These are phyloP conservation scores for Gyromitra esculenta DNA, from an alignment of 2,329 filamentous ascomycete genomes.

Conservation along the genomic window DNA sequence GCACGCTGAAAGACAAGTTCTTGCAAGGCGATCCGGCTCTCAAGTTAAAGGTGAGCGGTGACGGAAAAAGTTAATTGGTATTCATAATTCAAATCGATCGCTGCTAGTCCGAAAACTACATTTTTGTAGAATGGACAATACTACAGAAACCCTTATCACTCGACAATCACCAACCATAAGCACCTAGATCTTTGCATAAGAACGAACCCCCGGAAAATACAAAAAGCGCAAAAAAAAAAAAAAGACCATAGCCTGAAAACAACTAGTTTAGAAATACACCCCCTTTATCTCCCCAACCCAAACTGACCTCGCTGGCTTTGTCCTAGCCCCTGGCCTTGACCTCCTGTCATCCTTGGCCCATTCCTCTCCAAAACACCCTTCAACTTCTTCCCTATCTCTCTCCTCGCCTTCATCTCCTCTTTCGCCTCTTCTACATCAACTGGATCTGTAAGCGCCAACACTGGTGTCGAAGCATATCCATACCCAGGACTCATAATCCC, in stretches of 20 bases:
- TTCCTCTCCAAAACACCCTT: slow-evolving; percentile 57
- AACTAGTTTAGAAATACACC: slow-evolving; percentile 19
- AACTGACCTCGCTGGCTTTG: slow-evolving; percentile 29
- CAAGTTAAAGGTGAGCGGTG: neutral
- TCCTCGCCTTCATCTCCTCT: slow-evolving; percentile 66
- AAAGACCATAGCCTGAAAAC: slow-evolving; percentile 22
- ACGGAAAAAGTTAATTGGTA: slow-evolving; percentile 9
- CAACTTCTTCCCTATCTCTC: slow-evolving; percentile 67
- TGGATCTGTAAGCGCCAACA: slow-evolving; percentile 60
- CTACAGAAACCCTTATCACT: slow-evolving; percentile 19
- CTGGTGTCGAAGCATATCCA: slow-evolving; percentile 55
- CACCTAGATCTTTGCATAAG: slow-evolving; percentile 8
- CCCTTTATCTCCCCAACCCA: slow-evolving; percentile 17
- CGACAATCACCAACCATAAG: slow-evolving; percentile 6
- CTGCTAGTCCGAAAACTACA: slow-evolving; percentile 17
- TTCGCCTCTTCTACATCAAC: slow-evolving; percentile 69
- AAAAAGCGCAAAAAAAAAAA: neutral
- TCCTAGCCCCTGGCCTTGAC: slow-evolving; percentile 20
- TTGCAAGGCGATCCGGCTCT: neutral
- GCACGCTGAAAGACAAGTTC: too few species aligned
- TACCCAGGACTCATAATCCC: slow-evolving; percentile 53
- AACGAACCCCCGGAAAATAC: slow-evolving; percentile 7
- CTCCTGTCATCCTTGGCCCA: slow-evolving; percentile 48
- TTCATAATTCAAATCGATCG: slow-evolving; percentile 41
- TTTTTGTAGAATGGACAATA: neutral